A percentile compares a stretch with the other conserved stretches of the same genome.
Evolutionary conservation across 306 rosid species (phyloP).

Genomic region (Sicyos baderoa): DNA sequence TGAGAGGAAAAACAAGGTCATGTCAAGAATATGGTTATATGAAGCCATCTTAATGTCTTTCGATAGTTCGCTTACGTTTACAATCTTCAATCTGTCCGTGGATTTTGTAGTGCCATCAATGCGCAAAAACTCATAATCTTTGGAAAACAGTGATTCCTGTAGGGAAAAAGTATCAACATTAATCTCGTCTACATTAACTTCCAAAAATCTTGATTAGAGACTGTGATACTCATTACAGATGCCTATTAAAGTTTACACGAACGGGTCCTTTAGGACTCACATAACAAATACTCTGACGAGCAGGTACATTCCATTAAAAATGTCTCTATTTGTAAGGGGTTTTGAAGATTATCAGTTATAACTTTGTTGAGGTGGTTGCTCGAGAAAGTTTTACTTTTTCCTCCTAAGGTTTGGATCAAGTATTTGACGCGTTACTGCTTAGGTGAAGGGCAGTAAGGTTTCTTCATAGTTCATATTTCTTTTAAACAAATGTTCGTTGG

Average conservation of each 20-base stretch:
- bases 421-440: background rate
- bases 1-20: conserved; percentile 21
- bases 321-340: background rate
- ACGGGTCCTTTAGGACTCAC: background rate
- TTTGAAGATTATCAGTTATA: background rate
- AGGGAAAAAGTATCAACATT: conserved; percentile 14
- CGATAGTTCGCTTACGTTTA: conserved; percentile 49
- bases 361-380: background rate
- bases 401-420: background rate
- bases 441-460: background rate
- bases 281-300: background rate
- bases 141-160: conserved; percentile 53
- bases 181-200: background rate
- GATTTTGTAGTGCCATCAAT: conserved; percentile 95
- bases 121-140: conserved; percentile 54
- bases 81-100: conserved; percentile 56
- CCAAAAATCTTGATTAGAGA: background rate
- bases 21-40: conserved; percentile 6
- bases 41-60: background rate
- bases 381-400: background rate
- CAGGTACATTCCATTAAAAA: background rate
- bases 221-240: background rate
- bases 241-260: background rate
- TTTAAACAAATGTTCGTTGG: background rate
- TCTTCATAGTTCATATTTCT: background rate